Base-by-base conservation (phyloP, 2,329 filamentous ascomycete species). In the Teratosphaeria nubilosa region DNA sequence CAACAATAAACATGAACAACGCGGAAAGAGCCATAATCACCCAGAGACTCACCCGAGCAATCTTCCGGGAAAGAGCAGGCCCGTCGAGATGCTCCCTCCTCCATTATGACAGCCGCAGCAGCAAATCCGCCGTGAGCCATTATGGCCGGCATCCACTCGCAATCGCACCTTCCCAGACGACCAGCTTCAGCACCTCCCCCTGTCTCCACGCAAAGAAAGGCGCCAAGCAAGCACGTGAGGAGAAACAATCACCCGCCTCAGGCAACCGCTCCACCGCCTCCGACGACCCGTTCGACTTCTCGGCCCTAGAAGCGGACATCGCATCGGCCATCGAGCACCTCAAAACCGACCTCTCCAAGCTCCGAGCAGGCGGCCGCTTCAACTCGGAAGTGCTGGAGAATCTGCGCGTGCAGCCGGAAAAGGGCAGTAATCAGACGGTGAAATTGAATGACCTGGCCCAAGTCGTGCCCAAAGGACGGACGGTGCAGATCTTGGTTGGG, bases 371-470 rank as follows among this genome's bases (percentile, higher is more conserved):
- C 5, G 85, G 85, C 0, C 74, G 83, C 27, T 79, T 86, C 67
- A 86, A 85, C 61, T 81, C 83, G 0, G 80, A 84, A 53, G 69
- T 80, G 1, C 74, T 88, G 31, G 86, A 88, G 70, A 74, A 72
- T 22, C 65, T 88, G 56, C 78, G 79, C 41, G 85, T 88, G n/a
- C 74, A 79, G 54, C 65, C 86, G 53, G 77, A 74, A 59, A 82
- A 85, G 66, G 57, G 68, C 48, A 32, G 48, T 24, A 82, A 80
- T 59, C 75, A 80, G 59, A 80, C 72, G 1, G 76, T 81, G 54
- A 77, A 74, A 61, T 65, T 89, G 55, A 78, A 80, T 10, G 85
- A 87, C 67, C 67, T 89, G 58, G 86, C 85, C 2, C 85, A 87
- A 67, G 82, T 88, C 16, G 76, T 88, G 45, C 83, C 84, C 0